phyloP scores from a whole-genome alignment of 192 early-diverging fungal genomes.

The Coemansia sp. region DNA sequence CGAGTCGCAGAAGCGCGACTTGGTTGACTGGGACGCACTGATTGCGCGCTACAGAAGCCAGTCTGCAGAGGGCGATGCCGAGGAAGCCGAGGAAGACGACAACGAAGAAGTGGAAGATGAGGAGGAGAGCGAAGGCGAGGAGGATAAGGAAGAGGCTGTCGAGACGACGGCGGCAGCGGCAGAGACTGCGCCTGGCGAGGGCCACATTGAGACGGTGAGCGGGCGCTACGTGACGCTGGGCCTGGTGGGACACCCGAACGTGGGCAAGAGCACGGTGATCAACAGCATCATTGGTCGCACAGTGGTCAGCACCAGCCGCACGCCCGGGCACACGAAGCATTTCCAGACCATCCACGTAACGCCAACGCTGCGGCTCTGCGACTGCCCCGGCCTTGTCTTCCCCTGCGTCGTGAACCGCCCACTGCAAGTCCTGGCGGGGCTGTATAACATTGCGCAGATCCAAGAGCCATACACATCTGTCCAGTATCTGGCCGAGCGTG shows the following conservation, averaged over 20 bases:
- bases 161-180: not conserved
- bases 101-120: not conserved
- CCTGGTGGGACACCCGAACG: slow-evolving; percentile 82
- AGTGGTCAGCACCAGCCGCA: slow-evolving; percentile 89
- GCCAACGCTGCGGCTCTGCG: slow-evolving; percentile 83
- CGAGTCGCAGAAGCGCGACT: slow-evolving; percentile 52
- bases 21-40: slow-evolving; percentile 77
- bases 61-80: slow-evolving; percentile 1
- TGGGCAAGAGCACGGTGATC: slow-evolving; percentile 93
- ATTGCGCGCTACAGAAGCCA: slow-evolving; percentile 57
- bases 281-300: slow-evolving; percentile 85
- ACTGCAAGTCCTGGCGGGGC: slow-evolving; percentile 88
- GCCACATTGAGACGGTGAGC: slow-evolving; percentile 38
- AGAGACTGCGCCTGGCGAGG: not conserved
- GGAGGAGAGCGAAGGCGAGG: not conserved
- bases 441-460: slow-evolving; percentile 95
- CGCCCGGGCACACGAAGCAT: slow-evolving; percentile 97
- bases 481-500: slow-evolving; percentile 77
- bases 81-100: not conserved
- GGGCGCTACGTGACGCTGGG: slow-evolving; percentile 76
- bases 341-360: slow-evolving; percentile 96
- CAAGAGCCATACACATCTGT: slow-evolving; percentile 91
- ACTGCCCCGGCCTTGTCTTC: slow-evolving; percentile 96
- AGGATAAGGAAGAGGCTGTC: not conserved
- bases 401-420: slow-evolving; percentile 80